These are phyloP conservation scores for Monosporascus sp. DNA, from an alignment of 2,329 filamentous ascomycete species.

Conservation along the genomic window DNA sequence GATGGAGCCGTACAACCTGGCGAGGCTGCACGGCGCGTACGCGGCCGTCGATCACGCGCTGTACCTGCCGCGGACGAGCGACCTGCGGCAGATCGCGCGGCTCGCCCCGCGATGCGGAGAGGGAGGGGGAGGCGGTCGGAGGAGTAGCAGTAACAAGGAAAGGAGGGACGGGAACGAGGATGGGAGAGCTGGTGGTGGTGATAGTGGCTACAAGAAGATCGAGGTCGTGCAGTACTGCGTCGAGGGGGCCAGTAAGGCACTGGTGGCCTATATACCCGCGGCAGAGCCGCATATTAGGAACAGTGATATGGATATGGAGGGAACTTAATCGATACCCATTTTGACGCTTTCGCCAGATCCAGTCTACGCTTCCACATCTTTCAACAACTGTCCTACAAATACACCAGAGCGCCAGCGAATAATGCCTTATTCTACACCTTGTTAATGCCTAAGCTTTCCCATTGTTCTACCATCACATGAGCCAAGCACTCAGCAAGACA, in stretches of 20 bases:
- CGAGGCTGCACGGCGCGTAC: constrained; percentile 58
- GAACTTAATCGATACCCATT: background rate
- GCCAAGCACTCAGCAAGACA: too few species aligned
- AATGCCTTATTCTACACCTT: too few species aligned
- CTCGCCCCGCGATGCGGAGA: constrained; percentile 35
- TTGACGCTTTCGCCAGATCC: too few species aligned
- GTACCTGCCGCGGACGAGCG: constrained; percentile 80
- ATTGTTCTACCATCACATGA: too few species aligned
- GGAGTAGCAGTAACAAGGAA: constrained; percentile 6
- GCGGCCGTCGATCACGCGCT: constrained; percentile 59
- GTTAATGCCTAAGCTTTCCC: too few species aligned
- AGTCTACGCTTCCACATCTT: too few species aligned
- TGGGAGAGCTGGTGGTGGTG: background rate
- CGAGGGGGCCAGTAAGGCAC: constrained; percentile 79
- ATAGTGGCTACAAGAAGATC: constrained; percentile 41
- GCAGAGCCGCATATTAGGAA: background rate
- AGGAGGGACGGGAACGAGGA: constrained; percentile 34
- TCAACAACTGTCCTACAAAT: too few species aligned
- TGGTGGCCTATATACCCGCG: constrained; percentile 57
- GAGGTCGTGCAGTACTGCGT: constrained; percentile 88
- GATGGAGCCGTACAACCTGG: constrained; percentile 83
- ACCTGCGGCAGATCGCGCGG: constrained; percentile 71
- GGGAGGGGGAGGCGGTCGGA: constrained; percentile 29
- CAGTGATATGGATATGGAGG: background rate
- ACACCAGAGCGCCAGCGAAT: too few species aligned